Evolutionary conservation across 2,329 filamentous ascomycete species (phyloP), one percentile per base, ranked within the genome.

Genomic region (Juglanconis juglandina): DNA sequence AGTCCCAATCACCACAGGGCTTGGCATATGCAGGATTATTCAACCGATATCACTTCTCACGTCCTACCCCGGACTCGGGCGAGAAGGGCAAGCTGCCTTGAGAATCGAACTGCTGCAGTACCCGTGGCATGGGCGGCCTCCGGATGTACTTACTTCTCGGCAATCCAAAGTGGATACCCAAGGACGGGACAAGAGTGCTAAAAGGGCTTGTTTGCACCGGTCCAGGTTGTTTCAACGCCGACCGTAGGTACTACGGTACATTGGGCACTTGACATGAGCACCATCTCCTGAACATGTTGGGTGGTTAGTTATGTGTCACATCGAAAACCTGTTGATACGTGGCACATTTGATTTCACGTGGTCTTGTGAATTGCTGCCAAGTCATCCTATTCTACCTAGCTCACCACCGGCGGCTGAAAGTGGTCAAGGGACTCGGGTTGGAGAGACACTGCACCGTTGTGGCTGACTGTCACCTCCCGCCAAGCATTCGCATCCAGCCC

Each of bases 331-430:
- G 42, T 48, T 7, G 10, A 10, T 32, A 48, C 46, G 46, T 48
- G 11, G 46, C 46, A 48, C 46, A 30, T 4, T 48, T 2, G 24
- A 32, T 42, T 49, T 60, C 53, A 56, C 58, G 52, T 60, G 53
- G 50, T 35, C 35, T 30, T 48, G 24, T 42, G 51, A 48, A 37
- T 50, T 51, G 57, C 51, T 60, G 58, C 58, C 58, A 57, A 60
- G 53, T 57, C 58, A 41, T 56, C 39, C 50, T 47, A 8, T 44
- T 53, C 53, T 60, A 56, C 39, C 53, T 60, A 32, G 41, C 37
- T 49, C 46, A 17, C 37, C 53, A 52, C 53, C 53, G 37, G 24
- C 46, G 53, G 53, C 48, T 49, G 46, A 47, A 51, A 44, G 53
- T 53, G 58, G 58, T 56, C 58, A 34, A 47, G 49, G 11, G 47